Conservation (phyloP, 2,329 filamentous ascomycete genomes). For the Curvularia spicifera region DNA sequence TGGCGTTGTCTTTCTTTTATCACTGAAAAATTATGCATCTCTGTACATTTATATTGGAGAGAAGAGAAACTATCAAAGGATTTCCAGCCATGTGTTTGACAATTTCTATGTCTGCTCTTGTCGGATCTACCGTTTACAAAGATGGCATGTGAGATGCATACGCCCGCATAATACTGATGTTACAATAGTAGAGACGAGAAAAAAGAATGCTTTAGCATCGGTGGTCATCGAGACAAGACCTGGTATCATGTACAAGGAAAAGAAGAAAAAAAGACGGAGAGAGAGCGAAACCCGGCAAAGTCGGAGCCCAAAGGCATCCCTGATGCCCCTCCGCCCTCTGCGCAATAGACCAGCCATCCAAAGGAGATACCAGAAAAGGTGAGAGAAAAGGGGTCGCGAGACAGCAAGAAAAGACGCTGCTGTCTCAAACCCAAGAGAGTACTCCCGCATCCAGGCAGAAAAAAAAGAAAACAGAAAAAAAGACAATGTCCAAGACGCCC, state of each 20-base stretch:
- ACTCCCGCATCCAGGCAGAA: no score
- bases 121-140: background rate
- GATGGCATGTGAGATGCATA: background rate
- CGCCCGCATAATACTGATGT: background rate
- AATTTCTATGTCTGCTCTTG: background rate
- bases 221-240: constrained; percentile 9
- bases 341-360: background rate
- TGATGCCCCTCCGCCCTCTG: background rate
- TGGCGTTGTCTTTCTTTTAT: background rate
- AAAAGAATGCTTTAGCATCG: constrained; percentile 1
- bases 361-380: background rate
- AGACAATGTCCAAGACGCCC: no score
- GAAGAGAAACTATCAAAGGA: background rate
- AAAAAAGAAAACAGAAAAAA: no score
- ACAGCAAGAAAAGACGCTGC: no score
- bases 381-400: background rate
- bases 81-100: background rate
- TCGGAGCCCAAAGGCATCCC: background rate
- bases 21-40: background rate
- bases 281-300: background rate
- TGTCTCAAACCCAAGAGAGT: no score
- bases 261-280: background rate
- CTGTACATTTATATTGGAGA: background rate
- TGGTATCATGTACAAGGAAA: constrained; percentile 16
- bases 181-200: background rate